phyloP scores from a whole-genome alignment of 768 basidiomycete genomes.

The Lactarius sanguifluus region DNA sequence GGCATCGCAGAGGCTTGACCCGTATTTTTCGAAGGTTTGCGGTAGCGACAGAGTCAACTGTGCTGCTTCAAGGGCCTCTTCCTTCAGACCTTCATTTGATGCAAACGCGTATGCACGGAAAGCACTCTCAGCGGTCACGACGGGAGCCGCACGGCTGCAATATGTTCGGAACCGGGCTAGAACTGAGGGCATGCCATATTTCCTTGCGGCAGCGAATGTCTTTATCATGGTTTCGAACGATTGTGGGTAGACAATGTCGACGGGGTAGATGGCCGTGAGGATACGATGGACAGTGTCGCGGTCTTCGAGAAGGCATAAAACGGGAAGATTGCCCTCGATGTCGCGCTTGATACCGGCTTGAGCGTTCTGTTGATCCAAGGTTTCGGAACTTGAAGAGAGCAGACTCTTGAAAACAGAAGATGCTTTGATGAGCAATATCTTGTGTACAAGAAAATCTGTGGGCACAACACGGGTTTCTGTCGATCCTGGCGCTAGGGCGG shows the following conservation, averaged over 20 bases:
- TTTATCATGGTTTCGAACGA: slow-evolving; percentile 10
- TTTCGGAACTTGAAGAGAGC: background rate
- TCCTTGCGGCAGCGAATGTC: slow-evolving; percentile 6
- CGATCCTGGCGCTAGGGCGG: background rate
- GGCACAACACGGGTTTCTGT: background rate
- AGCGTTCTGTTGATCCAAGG: background rate
- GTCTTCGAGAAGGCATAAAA: slow-evolving; percentile 11
- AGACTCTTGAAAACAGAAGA: slow-evolving; percentile 16
- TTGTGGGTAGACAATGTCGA: slow-evolving; percentile 12
- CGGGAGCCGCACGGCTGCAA: background rate
- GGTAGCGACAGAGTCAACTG: slow-evolving; percentile 10
- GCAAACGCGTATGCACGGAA: slow-evolving; percentile 15
- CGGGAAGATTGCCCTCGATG: background rate
- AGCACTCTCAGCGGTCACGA: slow-evolving; percentile 11
- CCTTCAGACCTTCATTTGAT: slow-evolving; percentile 8
- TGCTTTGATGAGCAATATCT: slow-evolving; percentile 15
- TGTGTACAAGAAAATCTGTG: slow-evolving; percentile 18
- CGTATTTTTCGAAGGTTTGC: slow-evolving; percentile 3
- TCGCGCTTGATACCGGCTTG: slow-evolving; percentile 2
- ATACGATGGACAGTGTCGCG: slow-evolving; percentile 16
- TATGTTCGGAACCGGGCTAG: slow-evolving; percentile 11
- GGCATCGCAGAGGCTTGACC: slow-evolving; percentile 1
- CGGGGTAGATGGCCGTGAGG: slow-evolving; percentile 20
- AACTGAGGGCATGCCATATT: slow-evolving; percentile 6
- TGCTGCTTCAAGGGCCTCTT: slow-evolving; percentile 15